Evolutionary conservation across 2,329 filamentous ascomycete species (phyloP).

Genomic region (Alternaria sp.): DNA sequence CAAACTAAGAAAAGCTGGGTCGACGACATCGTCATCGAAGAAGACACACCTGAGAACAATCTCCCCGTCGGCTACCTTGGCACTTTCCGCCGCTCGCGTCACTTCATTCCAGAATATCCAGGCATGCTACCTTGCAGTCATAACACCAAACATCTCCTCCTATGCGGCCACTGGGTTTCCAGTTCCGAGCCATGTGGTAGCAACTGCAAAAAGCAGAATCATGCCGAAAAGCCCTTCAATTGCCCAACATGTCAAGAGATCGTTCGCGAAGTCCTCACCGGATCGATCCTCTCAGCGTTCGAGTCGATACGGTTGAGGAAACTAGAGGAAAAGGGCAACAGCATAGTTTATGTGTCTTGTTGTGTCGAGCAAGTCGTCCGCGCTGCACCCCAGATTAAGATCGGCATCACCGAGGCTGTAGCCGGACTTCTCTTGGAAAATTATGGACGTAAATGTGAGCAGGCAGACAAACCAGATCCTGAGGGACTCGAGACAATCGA

Average conservation of each 20-base stretch:
- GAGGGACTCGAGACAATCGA: background rate
- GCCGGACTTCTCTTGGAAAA: background rate
- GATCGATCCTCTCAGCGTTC: background rate
- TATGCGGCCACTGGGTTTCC: constrained; percentile 24
- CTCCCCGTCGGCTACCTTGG: constrained; percentile 23
- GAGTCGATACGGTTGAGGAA: background rate
- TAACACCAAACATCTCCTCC: constrained; percentile 13
- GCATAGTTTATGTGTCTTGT: background rate
- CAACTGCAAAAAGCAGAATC: constrained; percentile 15
- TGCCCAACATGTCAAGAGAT: constrained; percentile 17
- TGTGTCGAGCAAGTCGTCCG: background rate
- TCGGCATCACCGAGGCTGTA: background rate
- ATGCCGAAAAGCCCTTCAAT: constrained; percentile 6
- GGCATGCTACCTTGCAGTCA: background rate
- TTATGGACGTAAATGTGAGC: background rate
- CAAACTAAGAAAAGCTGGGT: background rate
- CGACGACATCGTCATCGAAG: background rate
- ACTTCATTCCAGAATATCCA: constrained; percentile 2
- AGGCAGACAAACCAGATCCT: background rate
- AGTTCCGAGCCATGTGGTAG: constrained; percentile 15
- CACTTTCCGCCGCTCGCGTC: constrained; percentile 15
- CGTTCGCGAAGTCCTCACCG: constrained; percentile 7
- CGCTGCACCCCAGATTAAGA: background rate
- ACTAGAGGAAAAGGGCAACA: background rate
- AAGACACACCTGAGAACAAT: background rate